A percentile compares a stretch with the other conserved stretches of the same genome.
Conservation (phyloP, 345 rosid genomes). For the Gossypium mustelinum region DNA sequence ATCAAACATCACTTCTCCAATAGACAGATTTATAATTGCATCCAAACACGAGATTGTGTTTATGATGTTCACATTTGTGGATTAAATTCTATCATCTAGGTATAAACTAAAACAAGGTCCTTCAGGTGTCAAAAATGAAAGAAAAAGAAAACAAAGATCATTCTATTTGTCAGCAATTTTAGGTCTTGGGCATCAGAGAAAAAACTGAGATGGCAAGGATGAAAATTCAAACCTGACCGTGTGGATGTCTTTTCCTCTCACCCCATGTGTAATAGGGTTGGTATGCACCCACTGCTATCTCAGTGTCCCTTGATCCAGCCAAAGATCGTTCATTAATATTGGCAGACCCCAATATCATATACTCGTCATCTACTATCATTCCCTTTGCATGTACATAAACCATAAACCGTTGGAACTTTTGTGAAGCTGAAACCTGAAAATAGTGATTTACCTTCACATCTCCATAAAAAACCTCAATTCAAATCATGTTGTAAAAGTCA, state of each 20-base stretch:
- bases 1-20: neutral
- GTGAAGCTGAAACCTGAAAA: conserved; percentile 56
- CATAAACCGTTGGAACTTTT: conserved; percentile 65
- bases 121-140: no score
- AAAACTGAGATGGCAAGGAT: neutral
- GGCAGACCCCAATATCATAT: conserved; percentile 72
- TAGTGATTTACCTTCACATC: neutral
- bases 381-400: conserved; percentile 84
- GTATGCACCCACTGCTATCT: conserved; percentile 84
- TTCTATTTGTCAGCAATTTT: no score
- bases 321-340: conserved; percentile 82
- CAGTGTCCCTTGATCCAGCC: conserved; percentile 86
- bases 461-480: neutral
- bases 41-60: neutral
- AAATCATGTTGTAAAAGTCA: neutral
- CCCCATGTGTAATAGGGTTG: conserved; percentile 63
- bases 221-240: conserved; percentile 50
- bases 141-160: no score
- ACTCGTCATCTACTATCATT: conserved; percentile 80
- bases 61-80: neutral
- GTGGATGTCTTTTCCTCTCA: conserved; percentile 45
- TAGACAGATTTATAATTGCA: neutral
- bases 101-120: neutral
- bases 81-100: neutral
- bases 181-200: neutral